Evolutionary conservation across 352 stramenopile species (phyloP).

Genomic region (Phytophthora tubulina): DNA sequence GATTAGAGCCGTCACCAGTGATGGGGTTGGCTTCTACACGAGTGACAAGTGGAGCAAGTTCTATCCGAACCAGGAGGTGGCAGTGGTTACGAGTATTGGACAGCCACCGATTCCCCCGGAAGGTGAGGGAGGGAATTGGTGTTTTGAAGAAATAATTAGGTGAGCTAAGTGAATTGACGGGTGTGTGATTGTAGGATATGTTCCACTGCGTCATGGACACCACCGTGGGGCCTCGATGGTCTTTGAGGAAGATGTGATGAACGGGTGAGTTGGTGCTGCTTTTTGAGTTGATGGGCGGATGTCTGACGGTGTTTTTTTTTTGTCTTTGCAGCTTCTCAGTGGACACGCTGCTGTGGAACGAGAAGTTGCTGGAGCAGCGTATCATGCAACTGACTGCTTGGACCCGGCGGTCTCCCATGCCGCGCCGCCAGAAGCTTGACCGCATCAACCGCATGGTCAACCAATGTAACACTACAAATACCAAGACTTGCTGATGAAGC

Average conservation of each 20-base stretch:
- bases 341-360: constrained; percentile 76
- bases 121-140: constrained; percentile 38
- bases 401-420: constrained; percentile 61
- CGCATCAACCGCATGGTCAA: constrained; percentile 80
- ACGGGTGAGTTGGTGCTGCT: constrained; percentile 39
- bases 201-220: constrained; percentile 67
- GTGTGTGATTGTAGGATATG: constrained; percentile 50
- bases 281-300: constrained; percentile 1
- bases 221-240: constrained; percentile 17
- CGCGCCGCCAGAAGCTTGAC: constrained; percentile 68
- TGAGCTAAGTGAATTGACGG: constrained; percentile 6
- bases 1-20: constrained; percentile 28
- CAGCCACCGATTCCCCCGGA: constrained; percentile 63
- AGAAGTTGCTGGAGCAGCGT: constrained; percentile 70
- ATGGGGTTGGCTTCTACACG: constrained; percentile 44
- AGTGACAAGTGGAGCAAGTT: constrained; percentile 65
- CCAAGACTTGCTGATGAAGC: constrained; percentile 35
- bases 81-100: constrained; percentile 63
- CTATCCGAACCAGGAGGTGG: constrained; percentile 66
- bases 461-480: constrained; percentile 56
- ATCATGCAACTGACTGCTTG: constrained; percentile 73
- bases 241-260: constrained; percentile 37
- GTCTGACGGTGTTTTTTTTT: constrained; percentile 3
- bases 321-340: constrained; percentile 63
- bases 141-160: constrained; percentile 1